Percentiles rank a stretch among this genome's conserved stretches.
These are phyloP conservation scores for Epichloe typhina DNA, from an alignment of 2,329 filamentous ascomycete genomes.

Conservation along the genomic window DNA sequence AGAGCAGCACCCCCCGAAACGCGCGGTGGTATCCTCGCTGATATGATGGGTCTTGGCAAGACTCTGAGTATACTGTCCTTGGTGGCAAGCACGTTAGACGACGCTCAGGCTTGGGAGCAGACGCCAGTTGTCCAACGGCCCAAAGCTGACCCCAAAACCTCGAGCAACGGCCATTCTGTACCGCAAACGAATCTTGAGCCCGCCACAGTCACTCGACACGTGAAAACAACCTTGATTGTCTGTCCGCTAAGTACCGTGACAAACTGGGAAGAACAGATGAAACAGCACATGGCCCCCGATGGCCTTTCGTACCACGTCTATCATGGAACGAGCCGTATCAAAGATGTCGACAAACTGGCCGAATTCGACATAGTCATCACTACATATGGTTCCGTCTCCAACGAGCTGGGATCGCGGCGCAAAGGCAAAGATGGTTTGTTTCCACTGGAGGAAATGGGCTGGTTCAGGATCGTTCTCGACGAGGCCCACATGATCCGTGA, in stretches of 20 bases:
- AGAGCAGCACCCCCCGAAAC: slow-evolving; percentile 50
- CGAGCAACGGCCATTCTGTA: slow-evolving; percentile 12
- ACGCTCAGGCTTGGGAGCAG: slow-evolving; percentile 49
- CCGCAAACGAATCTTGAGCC: slow-evolving; percentile 31
- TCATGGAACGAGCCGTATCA: slow-evolving; percentile 66
- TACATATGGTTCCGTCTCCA: slow-evolving; percentile 78
- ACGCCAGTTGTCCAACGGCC: slow-evolving; percentile 37
- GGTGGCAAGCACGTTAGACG: slow-evolving; percentile 49
- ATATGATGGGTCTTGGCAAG: slow-evolving; percentile 86
- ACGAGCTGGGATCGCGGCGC: slow-evolving; percentile 56
- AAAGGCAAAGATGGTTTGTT: slow-evolving; percentile 45
- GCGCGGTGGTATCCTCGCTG: slow-evolving; percentile 61
- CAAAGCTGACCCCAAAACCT: slow-evolving; percentile 25
- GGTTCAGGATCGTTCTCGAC: slow-evolving; percentile 88
- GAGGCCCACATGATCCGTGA: slow-evolving; percentile 94
- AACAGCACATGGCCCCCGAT: slow-evolving; percentile 57
- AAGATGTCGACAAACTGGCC: slow-evolving; percentile 53
- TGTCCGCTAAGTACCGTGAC: slow-evolving; percentile 82
- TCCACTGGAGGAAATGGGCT: slow-evolving; percentile 67
- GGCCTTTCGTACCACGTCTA: slow-evolving; percentile 68
- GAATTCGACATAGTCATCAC: slow-evolving; percentile 78
- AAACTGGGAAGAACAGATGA: slow-evolving; percentile 92
- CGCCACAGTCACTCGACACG: slow-evolving; percentile 49
- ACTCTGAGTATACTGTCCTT: slow-evolving; percentile 77
- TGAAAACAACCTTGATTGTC: slow-evolving; percentile 69